phyloP scores from a whole-genome alignment of 2,329 filamentous ascomycete genomes.

The Pseudomassariella vexata region DNA sequence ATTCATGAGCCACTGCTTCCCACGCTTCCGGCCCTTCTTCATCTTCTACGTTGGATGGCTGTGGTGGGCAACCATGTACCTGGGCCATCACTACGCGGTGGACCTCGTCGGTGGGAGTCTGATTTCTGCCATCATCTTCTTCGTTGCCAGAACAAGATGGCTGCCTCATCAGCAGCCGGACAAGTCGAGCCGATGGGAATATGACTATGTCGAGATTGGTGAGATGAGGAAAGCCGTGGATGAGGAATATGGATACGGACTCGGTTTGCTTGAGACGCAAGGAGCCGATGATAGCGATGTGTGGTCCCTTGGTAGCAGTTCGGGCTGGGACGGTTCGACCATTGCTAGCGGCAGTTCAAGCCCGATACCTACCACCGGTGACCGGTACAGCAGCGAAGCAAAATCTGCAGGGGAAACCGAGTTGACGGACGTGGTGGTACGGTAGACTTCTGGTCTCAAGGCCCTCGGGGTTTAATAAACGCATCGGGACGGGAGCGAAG shows the following conservation, averaged over 20 bases:
- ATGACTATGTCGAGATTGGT: slow-evolving; percentile 86
- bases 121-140: slow-evolving; percentile 73
- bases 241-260: slow-evolving; percentile 14
- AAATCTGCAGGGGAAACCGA: too few relatives aligned
- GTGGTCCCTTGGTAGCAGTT: slow-evolving; percentile 10
- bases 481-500: too few relatives aligned
- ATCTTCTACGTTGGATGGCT: slow-evolving; percentile 85
- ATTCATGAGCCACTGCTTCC: slow-evolving; percentile 92
- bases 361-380: slow-evolving; percentile 2
- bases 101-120: slow-evolving; percentile 85
- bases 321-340: slow-evolving; percentile 9
- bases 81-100: slow-evolving; percentile 94
- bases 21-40: slow-evolving; percentile 72
- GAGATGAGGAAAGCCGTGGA: slow-evolving; percentile 39
- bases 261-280: slow-evolving; percentile 8
- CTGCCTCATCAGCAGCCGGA: slow-evolving; percentile 76
- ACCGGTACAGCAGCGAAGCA: slow-evolving; percentile 2
- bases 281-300: slow-evolving; percentile 7
- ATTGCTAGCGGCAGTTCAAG: slow-evolving; percentile 7
- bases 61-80: slow-evolving; percentile 98
- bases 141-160: slow-evolving; percentile 73
- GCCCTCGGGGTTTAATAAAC: too few relatives aligned
- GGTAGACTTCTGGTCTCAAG: too few relatives aligned
- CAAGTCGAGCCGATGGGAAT: slow-evolving; percentile 89
- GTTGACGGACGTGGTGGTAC: too few relatives aligned